phyloP scores from a whole-genome alignment of 129 eudicot species.

The Deinandra increscens region DNA sequence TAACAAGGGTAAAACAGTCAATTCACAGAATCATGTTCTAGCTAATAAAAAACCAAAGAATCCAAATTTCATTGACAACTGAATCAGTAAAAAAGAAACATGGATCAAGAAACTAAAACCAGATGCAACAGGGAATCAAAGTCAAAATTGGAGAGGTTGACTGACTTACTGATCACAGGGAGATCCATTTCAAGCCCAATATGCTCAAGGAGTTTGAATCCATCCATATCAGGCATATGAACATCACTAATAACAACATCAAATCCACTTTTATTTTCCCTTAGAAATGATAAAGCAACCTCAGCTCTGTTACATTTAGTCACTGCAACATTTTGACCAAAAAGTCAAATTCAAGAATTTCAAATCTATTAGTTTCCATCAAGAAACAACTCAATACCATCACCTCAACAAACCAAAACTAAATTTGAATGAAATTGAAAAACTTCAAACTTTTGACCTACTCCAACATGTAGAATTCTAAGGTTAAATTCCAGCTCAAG shows the following conservation, averaged over 20 bases:
- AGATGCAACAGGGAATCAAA: not conserved
- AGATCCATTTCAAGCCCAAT: constrained; percentile 72
- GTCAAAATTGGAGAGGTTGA: not conserved
- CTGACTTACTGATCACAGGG: constrained; percentile 66
- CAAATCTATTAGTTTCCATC: constrained; percentile 6
- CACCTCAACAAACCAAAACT: not conserved
- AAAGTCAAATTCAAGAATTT: constrained; percentile 13
- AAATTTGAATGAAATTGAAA: not conserved
- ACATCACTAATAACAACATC: constrained; percentile 74
- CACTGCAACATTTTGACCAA: constrained; percentile 36
- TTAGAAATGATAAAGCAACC: constrained; percentile 42
- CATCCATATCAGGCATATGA: constrained; percentile 77
- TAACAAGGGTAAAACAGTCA: constrained; percentile 1
- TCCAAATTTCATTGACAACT: not conserved
- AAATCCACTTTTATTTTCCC: constrained; percentile 53
- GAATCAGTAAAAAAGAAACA: not conserved
- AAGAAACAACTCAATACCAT: not conserved
- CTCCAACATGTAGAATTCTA: constrained; percentile 12
- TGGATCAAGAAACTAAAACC: constrained; percentile 13
- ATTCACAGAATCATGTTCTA: not conserved
- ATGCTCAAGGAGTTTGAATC: constrained; percentile 68
- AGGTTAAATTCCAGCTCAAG: constrained; percentile 6
- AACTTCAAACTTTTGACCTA: constrained; percentile 22
- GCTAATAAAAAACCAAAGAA: not conserved
- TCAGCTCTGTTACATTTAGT: constrained; percentile 53